Base-by-base conservation (phyloP, 257 asterid species). In the Datura wrightii region DNA sequence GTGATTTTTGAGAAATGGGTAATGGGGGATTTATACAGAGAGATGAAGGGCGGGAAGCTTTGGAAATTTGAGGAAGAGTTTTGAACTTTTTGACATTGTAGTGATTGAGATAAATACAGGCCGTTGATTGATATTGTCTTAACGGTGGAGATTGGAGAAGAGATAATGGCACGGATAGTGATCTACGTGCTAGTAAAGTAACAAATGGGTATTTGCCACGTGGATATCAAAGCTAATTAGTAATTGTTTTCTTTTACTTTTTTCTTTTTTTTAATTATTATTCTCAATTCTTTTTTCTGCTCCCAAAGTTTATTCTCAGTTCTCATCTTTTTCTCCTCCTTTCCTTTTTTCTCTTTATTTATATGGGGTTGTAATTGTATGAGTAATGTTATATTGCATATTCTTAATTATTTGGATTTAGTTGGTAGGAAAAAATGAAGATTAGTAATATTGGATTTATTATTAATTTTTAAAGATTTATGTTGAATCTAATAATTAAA, bases 11-110 rank as follows among this genome's bases (percentile, higher is more conserved):
- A 1, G 82, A 7, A 0, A 53, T 15, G 8, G 79, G 37, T 82
- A 36, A 62, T 63, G 8, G 78, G 59, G 71, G 24, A 34, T 66
- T 56, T 89, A 83, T 50, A 85, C 76, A 83, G 53, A 69, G 52
- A 69, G 62, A 39, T 54, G 13, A 80, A 14, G 37, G 74, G 92
- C 89, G 90, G 89, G 89, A 82, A 74, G 24, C n/a, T 65, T 14
- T 53, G 79, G 58, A 18, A 74, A 15, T 15, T 63, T 87, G 59
- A 39, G 3, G 79, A 70, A 67, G 85, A 79, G 48, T n/a, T 44
- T 82, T 71, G 79, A 84, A 7, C 52, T 55, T 67, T 86, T 84
- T 42, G 88, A 44, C 5, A 6, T 37, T 67, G 14, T n/a, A n/a
- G n/a, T n/a, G n/a, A n/a, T n/a, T n/a, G 39, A 6, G 13, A 31